Base-by-base conservation (phyloP, 2,329 filamentous ascomycete species). In the Colletotrichum tofieldiae region DNA sequence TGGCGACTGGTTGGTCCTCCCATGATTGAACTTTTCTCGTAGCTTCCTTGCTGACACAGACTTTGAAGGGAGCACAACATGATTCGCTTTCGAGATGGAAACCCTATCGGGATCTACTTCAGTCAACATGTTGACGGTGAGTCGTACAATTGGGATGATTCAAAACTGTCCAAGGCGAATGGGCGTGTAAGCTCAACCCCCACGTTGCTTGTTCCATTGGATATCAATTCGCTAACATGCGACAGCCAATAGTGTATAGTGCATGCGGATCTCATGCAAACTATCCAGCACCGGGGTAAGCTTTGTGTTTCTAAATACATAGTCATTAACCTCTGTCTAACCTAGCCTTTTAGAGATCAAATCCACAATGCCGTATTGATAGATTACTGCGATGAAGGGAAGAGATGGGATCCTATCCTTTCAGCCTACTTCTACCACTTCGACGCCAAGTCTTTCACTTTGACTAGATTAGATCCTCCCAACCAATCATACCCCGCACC, bases 371-470 rank as follows among this genome's bases (percentile, higher is more conserved):
- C 71, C 5, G 81, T 75, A 0, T 23, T 82, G 51, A 39, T 80
- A 14, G 81, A 82, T 66, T 80, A 79, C 43, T 82, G 81, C 54
- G 76, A 82, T n/a, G 71, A 76, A 49, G 81, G 81, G 0, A 74
- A 71, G 23, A 74, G 67, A 7, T 82, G 81, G 81, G 80, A 83
- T 60, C 81, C 81, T 0, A 62, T 82, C 1, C 75, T 77, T 3
- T 82, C 81, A 1, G 81, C 81, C 18, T 81, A 81, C 70, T 82
- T 82, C 52, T 82, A 81, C 54, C 77, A 74, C 39, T 77, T 81
- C 56, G 71, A 82, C n/a, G 73, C 79, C 7, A 41, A 69, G 1
- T 76, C 74, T 1, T 76, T 73, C 32, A 75, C 65, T 0, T 41
- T 82, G 2, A 79, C 76, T 0, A 72, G 72, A 1, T 58, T 80